Base-by-base conservation (phyloP, 2,329 filamentous ascomycete genomes). In the Cadophora malorum region DNA sequence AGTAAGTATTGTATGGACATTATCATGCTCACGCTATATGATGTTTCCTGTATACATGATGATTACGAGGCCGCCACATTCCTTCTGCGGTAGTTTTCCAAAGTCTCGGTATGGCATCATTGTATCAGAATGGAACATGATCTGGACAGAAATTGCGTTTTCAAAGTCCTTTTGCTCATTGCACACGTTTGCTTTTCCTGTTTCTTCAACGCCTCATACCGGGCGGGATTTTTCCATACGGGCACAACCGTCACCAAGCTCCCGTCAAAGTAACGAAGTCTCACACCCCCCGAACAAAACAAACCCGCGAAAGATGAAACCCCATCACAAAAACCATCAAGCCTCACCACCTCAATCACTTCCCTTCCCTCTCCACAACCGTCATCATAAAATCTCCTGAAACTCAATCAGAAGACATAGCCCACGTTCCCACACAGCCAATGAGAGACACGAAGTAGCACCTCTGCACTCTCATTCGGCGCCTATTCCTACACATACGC, bases 391-490 rank as follows among this genome's bases (percentile, higher is more conserved):
- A 28, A 63, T 56, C 38, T 55, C 59, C 52, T 55, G 59, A 65
- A 65, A 53, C 50, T 49, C 41, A 38, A 21, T 47, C 49, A 53
- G 47, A 31, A 53, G 4, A 21, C 38, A 9, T 53, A 28, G 61
- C 45, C 10, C 41, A 49, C 19, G n/a, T 55, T 25, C 6, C 45
- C 58, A 31, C 23, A 25, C n/a, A 25, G 12, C 71, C 72, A 72
- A 72, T 73, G 63, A 72, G 23, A 38, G 1, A 14, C 33, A 2
- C 41, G 55, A 60, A 68, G 64, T 58, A 58, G 21, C 52, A 47
- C 67, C 67, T 72, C 68, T 56, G 52, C 31, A 8, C 33, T 70
- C 71, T 69, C 65, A 72, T 71, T 69, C 67, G 72, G 69, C 69
- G 67, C 65, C 64, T 70, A 69, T 65, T 69, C 64, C 63, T 49